Base-by-base conservation (phyloP, 257 asterid genomes). In the Penstemon davidsonii region DNA sequence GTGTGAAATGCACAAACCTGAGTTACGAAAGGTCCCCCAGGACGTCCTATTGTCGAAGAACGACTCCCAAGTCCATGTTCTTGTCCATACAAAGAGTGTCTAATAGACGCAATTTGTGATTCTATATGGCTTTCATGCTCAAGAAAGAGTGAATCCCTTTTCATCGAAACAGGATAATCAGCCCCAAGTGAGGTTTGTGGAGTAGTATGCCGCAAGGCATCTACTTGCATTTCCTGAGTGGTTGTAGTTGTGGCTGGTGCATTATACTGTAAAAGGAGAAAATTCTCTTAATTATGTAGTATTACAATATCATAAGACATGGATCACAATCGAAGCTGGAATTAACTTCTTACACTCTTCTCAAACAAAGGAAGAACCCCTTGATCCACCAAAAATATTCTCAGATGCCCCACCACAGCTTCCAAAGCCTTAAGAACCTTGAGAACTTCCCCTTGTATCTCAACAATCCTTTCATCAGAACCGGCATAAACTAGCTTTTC, bases 311-410 rank as follows among this genome's bases (percentile, higher is more conserved):
- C 55, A 64, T 25, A 25, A 25, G 33, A 25, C 33, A 25, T 7
- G n/a, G 10, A 67, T 57, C 25, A 53, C 33, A 62, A 47, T 60
- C 33, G 47, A 67, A 66, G 40, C 57, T 64, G 62, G 38, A 46
- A 59, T 52, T 15, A 37, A 78, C 92, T 25, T 25, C 33, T 87
- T 77, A 87, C 96, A 72, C 71, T 81, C 78, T 87, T 88, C 82
- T 88, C 96, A 54, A 91, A 87, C 52, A 91, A 75, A 44, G 98
- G 96, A 60, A 91, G 83, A 68, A 91, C 84, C 50, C 82, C 82
- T 7, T 82, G 95, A 84, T 89, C 96, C 62, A 91, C 94, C 80
- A 91, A 76, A 66, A 91, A 91, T 77, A 82, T 88, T 68, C 98
- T 87, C 68, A 91, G 83, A 55, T 87, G 96, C 37, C 85, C 79